Conservation (phyloP, 1,284 basidiomycete species). For the Marasmius sp. region DNA sequence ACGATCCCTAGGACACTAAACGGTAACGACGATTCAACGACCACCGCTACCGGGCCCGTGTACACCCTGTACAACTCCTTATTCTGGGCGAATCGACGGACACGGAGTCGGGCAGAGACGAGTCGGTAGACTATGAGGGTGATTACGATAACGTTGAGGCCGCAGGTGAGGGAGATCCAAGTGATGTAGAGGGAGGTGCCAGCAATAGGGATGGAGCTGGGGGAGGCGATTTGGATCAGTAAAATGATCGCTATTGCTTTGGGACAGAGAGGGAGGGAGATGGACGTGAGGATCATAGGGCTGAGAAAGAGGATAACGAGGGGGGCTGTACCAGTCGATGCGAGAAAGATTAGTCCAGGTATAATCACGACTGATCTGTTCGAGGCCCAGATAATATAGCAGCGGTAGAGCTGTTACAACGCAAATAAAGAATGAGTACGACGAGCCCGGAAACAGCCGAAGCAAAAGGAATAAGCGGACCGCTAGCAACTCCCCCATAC, state of each 20-base stretch:
- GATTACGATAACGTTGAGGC: conserved; percentile 22
- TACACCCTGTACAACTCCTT: conserved; percentile 15
- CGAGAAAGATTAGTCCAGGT: not conserved
- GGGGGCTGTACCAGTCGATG: not conserved
- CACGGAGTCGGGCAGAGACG: conserved; percentile 13
- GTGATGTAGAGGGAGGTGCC: conserved; percentile 17
- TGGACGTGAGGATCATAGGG: not conserved
- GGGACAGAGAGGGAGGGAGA: too few species aligned
- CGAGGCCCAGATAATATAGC: not conserved
- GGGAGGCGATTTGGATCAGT: conserved; percentile 20
- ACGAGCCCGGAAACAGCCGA: not conserved
- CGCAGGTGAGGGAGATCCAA: conserved; percentile 21
- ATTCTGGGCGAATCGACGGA: conserved; percentile 11
- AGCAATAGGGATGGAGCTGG: conserved; percentile 14
- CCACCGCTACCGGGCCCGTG: conserved; percentile 21
- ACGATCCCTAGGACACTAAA: conserved; percentile 20
- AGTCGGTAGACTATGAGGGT: conserved; percentile 20
- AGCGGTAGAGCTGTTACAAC: conserved; percentile 1
- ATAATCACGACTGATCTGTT: not conserved
- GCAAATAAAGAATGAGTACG: not conserved
- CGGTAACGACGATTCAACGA: conserved; percentile 26
- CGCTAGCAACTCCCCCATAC: not conserved
- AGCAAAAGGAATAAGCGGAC: not conserved
- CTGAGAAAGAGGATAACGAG: not conserved
- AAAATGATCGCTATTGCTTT: too few species aligned